Conservation (phyloP, 2,329 filamentous ascomycete species). For the Penicillium decumbens region DNA sequence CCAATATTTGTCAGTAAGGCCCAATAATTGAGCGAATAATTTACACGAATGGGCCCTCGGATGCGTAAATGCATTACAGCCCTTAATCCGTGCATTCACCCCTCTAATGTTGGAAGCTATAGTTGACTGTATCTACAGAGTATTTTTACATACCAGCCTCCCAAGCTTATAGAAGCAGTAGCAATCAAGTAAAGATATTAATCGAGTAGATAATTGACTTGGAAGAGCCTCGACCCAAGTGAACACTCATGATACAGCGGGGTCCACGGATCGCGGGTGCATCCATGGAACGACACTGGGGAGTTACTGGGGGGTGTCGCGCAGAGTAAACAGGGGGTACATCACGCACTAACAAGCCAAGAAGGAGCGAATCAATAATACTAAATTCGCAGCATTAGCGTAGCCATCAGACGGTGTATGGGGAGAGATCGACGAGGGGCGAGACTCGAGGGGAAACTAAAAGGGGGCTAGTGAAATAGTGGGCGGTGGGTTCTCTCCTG, state of each 20-base stretch:
- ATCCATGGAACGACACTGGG: neutral
- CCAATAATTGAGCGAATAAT: neutral
- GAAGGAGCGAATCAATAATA: neutral
- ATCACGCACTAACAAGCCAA: neutral
- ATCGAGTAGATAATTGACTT: neutral
- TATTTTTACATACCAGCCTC: neutral
- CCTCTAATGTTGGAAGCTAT: neutral
- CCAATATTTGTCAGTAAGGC: no score
- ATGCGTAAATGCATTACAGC: neutral
- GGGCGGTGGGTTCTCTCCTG: constrained; percentile 16
- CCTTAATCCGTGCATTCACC: neutral
- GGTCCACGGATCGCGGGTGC: neutral
- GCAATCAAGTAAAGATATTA: neutral
- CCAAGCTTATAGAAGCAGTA: neutral
- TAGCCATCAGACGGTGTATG: constrained; percentile 23
- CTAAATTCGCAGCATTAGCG: constrained; percentile 7
- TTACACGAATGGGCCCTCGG: neutral
- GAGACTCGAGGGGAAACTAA: constrained; percentile 22
- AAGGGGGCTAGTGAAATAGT: constrained; percentile 21
- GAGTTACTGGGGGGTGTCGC: neutral
- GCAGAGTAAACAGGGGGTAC: neutral
- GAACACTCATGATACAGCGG: neutral
- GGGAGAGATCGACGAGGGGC: constrained; percentile 26
- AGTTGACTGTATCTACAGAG: neutral
- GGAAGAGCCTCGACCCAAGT: neutral